A percentile compares a stretch with the other conserved stretches of the same genome.
Conservation (phyloP, 257 asterid species). For the Knoxia roxburghii region DNA sequence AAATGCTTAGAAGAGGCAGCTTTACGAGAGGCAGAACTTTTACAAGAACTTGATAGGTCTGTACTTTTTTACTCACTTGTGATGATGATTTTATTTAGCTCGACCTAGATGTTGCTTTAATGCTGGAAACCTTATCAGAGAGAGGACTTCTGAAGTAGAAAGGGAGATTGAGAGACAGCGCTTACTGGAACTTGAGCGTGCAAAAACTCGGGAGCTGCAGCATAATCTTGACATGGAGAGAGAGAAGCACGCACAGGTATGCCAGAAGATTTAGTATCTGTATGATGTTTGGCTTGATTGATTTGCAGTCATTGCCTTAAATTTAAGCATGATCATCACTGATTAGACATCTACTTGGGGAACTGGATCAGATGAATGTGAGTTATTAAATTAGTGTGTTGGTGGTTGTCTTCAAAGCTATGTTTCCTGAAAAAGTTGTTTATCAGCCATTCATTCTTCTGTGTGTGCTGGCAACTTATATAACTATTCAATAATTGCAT, state of each 20-base stretch:
- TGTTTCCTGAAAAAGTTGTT: not conserved
- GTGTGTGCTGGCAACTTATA: not conserved
- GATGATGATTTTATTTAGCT: constrained; percentile 1
- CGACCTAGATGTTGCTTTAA: not conserved
- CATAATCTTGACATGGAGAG: constrained; percentile 93
- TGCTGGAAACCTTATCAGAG: constrained; percentile 37
- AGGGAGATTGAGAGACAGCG: constrained; percentile 89
- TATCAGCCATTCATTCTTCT: not conserved
- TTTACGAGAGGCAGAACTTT: constrained; percentile 77
- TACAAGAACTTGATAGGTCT: constrained; percentile 85
- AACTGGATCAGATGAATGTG: not conserved
- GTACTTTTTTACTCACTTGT: constrained; percentile 5
- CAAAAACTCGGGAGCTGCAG: constrained; percentile 84
- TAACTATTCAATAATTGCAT: not conserved
- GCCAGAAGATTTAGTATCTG: constrained; percentile 16
- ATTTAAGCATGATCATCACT: not conserved
- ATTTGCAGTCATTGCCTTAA: not conserved
- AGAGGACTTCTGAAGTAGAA: constrained; percentile 69
- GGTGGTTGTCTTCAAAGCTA: not conserved
- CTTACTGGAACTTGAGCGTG: constrained; percentile 76
- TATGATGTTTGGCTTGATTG: not conserved
- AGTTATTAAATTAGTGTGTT: not conserved
- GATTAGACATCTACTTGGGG: too few relatives aligned
- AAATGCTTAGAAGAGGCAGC: constrained; percentile 81
- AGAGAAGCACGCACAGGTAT: constrained; percentile 92